Percentiles rank a stretch among this genome's conserved stretches.
Evolutionary conservation across 2,329 filamentous ascomycete genomes (phyloP).

Genomic region (Pseudogymnoascus sp.): DNA sequence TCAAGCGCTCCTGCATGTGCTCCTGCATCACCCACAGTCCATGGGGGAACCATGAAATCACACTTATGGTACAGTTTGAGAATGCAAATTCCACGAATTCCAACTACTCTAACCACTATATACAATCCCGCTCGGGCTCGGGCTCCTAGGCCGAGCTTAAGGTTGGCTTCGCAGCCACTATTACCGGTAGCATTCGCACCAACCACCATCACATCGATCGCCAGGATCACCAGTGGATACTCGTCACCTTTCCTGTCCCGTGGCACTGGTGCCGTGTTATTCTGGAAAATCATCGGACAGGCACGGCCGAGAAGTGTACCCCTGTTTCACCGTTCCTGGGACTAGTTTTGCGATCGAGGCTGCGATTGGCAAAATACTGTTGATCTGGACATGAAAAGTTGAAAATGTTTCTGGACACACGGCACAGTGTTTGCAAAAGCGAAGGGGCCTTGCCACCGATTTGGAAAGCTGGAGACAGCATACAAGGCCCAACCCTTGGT

Average conservation of each 20-base stretch:
- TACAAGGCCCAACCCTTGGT: background rate
- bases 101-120: background rate
- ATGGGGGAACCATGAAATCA: background rate
- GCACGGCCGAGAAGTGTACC: background rate
- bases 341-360: background rate
- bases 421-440: background rate
- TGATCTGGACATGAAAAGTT: background rate
- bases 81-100: background rate
- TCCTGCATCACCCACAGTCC: background rate
- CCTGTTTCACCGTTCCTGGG: background rate
- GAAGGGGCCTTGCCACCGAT: background rate
- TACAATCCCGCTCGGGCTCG: background rate
- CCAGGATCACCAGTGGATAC: background rate
- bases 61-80: background rate
- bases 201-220: background rate
- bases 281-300: background rate
- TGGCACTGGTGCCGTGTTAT: background rate
- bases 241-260: background rate
- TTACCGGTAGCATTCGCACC: background rate
- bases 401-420: background rate
- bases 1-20: background rate
- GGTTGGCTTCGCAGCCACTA: background rate
- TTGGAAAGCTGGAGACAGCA: background rate
- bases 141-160: background rate
- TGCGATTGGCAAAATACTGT: background rate